Evolutionary conservation across 148 eudicot species (phyloP).

Genomic region (Selenicereus undatus): DNA sequence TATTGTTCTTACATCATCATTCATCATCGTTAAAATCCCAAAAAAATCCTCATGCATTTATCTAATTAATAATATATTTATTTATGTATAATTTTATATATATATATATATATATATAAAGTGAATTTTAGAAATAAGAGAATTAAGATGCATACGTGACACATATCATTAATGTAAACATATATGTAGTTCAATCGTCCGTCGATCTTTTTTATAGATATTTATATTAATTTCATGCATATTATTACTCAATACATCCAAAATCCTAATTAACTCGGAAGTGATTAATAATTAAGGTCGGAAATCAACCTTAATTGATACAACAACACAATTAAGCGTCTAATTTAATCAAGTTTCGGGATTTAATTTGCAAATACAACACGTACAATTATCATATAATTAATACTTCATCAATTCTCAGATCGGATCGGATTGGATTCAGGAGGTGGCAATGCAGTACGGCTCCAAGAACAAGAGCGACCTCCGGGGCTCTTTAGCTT

Average conservation of each 20-base stretch:
- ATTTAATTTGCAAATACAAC: no score
- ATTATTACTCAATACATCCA: background rate
- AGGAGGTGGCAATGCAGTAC: constrained; percentile 72
- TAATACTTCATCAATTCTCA: background rate
- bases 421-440: background rate
- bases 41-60: no score
- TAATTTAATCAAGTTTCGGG: background rate
- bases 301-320: background rate
- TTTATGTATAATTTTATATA: no score
- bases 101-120: no score
- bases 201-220: background rate
- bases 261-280: background rate
- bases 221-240: background rate
- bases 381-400: no score
- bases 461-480: constrained; percentile 64
- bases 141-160: no score
- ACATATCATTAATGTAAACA: no score
- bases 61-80: no score
- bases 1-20: background rate
- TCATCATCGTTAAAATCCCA: no score
- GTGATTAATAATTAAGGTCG: background rate
- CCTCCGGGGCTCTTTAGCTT: constrained; percentile 38
- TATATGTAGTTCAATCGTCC: background rate
- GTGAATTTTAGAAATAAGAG: no score
- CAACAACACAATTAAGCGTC: background rate